Percentiles rank a stretch among this genome's conserved stretches.
phyloP scores from a whole-genome alignment of 306 rosid genomes.

The Arachis hypogaea region DNA sequence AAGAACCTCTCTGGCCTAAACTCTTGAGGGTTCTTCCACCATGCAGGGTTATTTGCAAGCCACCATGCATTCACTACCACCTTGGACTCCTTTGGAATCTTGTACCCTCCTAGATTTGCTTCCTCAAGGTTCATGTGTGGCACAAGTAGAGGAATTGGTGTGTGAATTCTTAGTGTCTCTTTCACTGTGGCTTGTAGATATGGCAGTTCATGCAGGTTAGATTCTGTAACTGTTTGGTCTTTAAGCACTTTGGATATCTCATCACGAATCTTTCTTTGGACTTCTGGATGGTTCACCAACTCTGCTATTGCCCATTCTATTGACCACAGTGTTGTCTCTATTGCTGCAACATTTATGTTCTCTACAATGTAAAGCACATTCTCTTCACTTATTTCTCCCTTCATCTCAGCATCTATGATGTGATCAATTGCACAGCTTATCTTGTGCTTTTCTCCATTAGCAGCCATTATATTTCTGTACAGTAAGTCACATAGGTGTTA shows the following conservation, averaged over 20 bases:
- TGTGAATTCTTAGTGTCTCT: conserved; percentile 74
- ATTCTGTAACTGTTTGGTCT: conserved; percentile 60
- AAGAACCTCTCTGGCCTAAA: conserved; percentile 83
- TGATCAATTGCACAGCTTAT: conserved; percentile 86
- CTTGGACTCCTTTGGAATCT: conserved; percentile 76
- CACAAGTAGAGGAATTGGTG: conserved; percentile 79
- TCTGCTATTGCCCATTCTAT: conserved; percentile 96
- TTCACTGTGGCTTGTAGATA: conserved; percentile 79
- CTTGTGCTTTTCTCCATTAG: conserved; percentile 67
- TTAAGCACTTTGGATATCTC: conserved; percentile 65
- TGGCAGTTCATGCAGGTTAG: conserved; percentile 64
- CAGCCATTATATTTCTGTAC: conserved; percentile 66
- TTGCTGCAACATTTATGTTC: conserved; percentile 82
- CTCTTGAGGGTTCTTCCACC: conserved; percentile 79
- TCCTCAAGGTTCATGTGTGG: conserved; percentile 93
- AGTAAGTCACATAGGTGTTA: neutral
- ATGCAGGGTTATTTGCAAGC: conserved; percentile 76
- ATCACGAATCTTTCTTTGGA: conserved; percentile 65
- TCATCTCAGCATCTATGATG: conserved; percentile 74
- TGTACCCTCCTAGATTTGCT: conserved; percentile 70
- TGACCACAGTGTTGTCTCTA: conserved; percentile 86
- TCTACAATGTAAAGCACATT: conserved; percentile 86
- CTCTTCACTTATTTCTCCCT: conserved; percentile 79
- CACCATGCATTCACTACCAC: conserved; percentile 93
- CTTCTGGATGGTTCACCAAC: conserved; percentile 68